phyloP scores from a whole-genome alignment of 169 alveolate genomes.

The Babesia sp. region DNA sequence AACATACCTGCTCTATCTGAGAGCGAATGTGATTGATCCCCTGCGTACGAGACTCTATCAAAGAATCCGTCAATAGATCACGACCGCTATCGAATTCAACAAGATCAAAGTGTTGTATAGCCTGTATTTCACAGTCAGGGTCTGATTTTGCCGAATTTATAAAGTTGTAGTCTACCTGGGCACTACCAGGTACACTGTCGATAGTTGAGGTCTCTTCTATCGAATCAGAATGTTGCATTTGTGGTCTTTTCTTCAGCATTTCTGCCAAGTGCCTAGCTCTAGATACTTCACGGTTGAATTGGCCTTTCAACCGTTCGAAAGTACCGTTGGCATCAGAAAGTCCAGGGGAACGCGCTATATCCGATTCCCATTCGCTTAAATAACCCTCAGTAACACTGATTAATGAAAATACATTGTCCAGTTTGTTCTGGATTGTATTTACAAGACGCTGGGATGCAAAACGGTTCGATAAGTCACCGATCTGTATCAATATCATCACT shows the following conservation, averaged over 20 bases:
- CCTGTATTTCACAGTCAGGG: constrained; percentile 8
- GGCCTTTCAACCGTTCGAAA: constrained; percentile 35
- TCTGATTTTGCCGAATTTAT: constrained; percentile 47
- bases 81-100: constrained; percentile 10
- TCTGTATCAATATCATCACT: constrained; percentile 10
- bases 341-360: constrained; percentile 54
- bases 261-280: constrained; percentile 28
- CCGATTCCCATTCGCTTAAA: constrained; percentile 57
- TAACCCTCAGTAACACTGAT: constrained; percentile 68
- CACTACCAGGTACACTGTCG: constrained; percentile 11
- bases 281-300: constrained; percentile 56
- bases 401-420: constrained; percentile 57
- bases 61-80: constrained; percentile 38
- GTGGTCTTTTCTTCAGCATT: constrained; percentile 21
- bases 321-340: constrained; percentile 11
- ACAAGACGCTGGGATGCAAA: constrained; percentile 48
- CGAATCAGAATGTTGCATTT: constrained; percentile 1
- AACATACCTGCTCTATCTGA: constrained; percentile 51
- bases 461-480: constrained; percentile 56
- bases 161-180: constrained; percentile 40
- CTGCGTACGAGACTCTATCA: constrained; percentile 38
- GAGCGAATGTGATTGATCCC: constrained; percentile 33
- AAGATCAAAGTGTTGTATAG: constrained; percentile 21
- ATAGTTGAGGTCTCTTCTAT: constrained; percentile 32
- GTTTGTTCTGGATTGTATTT: constrained; percentile 47